Base-by-base conservation (phyloP, 1,139 yeast genomes). In the Yamadazyma membranifaciens region DNA sequence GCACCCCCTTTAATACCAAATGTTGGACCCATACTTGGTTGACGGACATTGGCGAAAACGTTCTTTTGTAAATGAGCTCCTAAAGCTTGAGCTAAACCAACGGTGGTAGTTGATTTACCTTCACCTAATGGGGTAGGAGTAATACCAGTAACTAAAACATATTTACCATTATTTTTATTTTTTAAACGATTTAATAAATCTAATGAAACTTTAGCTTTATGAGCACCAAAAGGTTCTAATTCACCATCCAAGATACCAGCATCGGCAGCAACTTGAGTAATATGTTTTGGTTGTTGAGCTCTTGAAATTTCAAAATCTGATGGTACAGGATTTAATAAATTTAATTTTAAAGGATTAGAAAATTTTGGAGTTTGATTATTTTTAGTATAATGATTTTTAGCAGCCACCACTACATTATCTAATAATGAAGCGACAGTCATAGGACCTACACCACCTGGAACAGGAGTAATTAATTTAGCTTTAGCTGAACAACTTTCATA, bases 1-100 rank as follows among this genome's bases (percentile, higher is more conserved):
- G 98, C 98, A 67, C 98, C 98, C 63, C 98, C 98, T 69, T 91
- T 92, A 60, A 92, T 89, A 67, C 98, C 98, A 58, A 92, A 92
- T 15, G 98, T 92, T 45, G 98, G 98, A 40, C 98, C 98, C 97
- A 92, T 91, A 13, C 95, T 86, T 33, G 98, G 98, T 66, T 92
- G 98, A 69, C 98, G 85, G 44, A 92, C 96, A 60, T 88, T 91
- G 48, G 98, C 98, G 60, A 92, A 84, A 15, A 91, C 91, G 45
- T 84, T 81, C 65, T 87, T 85, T 49, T 85, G 80, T 57, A 91
- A 74, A 56, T 88, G 96, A 34, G 97, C 97, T 51, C 96, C 96
- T 47, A 92, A 73, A 14, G 98, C 96, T 68, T 92, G 98, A 12
- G 95, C 96, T 47, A 92, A 75, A 50, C 98, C 98, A 57, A 92